Percentiles rank a stretch among this genome's conserved stretches.
phyloP scores from a whole-genome alignment of 305 asterid genomes.

The Lippia alba region DNA sequence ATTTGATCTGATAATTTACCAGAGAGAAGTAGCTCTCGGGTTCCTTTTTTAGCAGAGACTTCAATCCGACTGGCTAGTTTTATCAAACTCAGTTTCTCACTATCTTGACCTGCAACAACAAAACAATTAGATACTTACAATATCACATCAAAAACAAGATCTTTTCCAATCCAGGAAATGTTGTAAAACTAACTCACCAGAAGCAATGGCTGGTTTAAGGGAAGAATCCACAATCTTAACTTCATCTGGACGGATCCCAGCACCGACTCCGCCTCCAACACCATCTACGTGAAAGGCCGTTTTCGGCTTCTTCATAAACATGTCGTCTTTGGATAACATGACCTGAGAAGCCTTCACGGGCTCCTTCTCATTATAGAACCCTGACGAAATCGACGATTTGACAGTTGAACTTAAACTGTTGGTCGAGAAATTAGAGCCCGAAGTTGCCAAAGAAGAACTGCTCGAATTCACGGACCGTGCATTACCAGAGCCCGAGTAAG shows the following conservation, averaged over 20 bases:
- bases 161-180: constrained; percentile 21
- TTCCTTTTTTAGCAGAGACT: constrained; percentile 82
- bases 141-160: neutral
- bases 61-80: constrained; percentile 85
- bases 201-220: constrained; percentile 52
- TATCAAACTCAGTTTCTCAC: constrained; percentile 76
- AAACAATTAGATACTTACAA: constrained; percentile 10
- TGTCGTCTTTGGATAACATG: constrained; percentile 68
- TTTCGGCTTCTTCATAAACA: constrained; percentile 64
- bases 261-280: constrained; percentile 27
- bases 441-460: constrained; percentile 41
- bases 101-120: constrained; percentile 72
- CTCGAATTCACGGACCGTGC: constrained; percentile 41
- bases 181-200: constrained; percentile 51
- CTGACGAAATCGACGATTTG: constrained; percentile 37
- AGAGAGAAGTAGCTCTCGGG: constrained; percentile 61
- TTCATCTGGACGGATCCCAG: constrained; percentile 48
- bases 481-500: constrained; percentile 41
- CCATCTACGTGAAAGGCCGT: constrained; percentile 53
- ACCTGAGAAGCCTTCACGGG: constrained; percentile 47
- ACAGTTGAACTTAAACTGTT: constrained; percentile 47
- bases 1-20: constrained; percentile 78
- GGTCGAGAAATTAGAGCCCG: constrained; percentile 41
- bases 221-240: constrained; percentile 72
- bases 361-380: constrained; percentile 60